phyloP scores from a whole-genome alignment of 2,329 filamentous ascomycete species.

The Calonectria ilicicola region DNA sequence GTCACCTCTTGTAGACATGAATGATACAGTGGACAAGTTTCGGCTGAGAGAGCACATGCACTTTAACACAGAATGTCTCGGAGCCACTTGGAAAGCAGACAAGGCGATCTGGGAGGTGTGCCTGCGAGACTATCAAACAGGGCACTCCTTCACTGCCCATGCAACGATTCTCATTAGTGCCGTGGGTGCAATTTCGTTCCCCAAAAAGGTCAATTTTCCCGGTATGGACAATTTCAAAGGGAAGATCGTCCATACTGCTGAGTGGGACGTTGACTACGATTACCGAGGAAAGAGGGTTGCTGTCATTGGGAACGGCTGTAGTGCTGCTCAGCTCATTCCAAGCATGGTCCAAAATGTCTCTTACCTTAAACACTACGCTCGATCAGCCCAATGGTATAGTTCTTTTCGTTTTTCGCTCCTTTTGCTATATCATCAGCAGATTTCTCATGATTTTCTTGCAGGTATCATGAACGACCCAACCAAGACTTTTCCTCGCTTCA shows the following conservation, averaged over 20 bases:
- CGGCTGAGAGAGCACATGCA: conserved; percentile 16
- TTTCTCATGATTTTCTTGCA: neutral
- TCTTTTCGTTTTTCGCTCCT: too few species aligned
- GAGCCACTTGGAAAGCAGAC: conserved; percentile 9
- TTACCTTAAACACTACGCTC: conserved; percentile 17
- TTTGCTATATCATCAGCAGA: too few species aligned
- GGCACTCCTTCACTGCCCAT: neutral
- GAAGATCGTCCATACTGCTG: conserved; percentile 15
- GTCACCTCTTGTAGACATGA: conserved; percentile 6
- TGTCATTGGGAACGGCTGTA: conserved; percentile 22
- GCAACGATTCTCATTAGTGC: conserved; percentile 11
- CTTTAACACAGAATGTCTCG: conserved; percentile 13
- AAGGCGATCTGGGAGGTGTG: neutral
- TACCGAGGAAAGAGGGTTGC: conserved; percentile 17
- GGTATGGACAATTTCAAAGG: conserved; percentile 19
- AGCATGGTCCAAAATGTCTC: neutral
- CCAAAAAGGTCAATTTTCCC: conserved; percentile 11
- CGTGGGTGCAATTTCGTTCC: conserved; percentile 12
- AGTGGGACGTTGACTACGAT: conserved; percentile 4
- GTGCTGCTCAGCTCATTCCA: conserved; percentile 16
- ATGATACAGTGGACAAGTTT: conserved; percentile 23
- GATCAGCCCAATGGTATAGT: conserved; percentile 16
- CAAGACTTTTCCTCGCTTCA: neutral
- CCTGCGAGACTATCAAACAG: conserved; percentile 1
- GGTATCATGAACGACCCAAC: conserved; percentile 23